Evolutionary conservation across 208 protist genomes (phyloP), one percentile per base, ranked within the genome.

Genomic region (Spongospora subterranea): DNA sequence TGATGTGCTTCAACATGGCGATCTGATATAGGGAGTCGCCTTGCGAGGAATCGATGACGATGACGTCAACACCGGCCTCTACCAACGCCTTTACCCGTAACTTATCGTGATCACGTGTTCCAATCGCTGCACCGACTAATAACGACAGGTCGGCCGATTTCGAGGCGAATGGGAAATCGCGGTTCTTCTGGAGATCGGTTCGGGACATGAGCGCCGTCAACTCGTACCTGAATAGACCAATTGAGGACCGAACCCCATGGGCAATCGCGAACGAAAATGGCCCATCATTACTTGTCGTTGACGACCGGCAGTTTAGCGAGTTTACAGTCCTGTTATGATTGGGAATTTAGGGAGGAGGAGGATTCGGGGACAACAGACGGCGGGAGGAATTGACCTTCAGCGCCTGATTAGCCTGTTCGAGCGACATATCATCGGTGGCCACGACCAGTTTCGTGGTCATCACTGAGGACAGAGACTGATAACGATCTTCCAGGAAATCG

Each of bases 301-400:
- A 99, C 93, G 35, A 99, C 97, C 20, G 98, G 98, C 38, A 99
- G 95, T 94, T 99, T 99, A 32, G 96, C 97, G 92, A 96, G 96
- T 93, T 94, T 94, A 46, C 71, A 97, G 11, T 88, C 71, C 82
- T 40, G 76, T n/a, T n/a, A n/a, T n/a, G n/a, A n/a, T n/a, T n/a
- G n/a, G n/a, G n/a, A n/a, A n/a, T n/a, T n/a, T n/a, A 24, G n/a
- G 54, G 24, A n/a, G 54, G 24, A 66, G n/a, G n/a, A 66, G 24
- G n/a, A 66, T n/a, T 24, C 54, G n/a, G 13, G 38, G 6, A 88
- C 76, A 24, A 46, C 6, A 88, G 24, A 88, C 24, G 6, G 38
- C 39, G 6, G 13, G 20, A 45, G 24, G 13, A 88, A 20, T 45
- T 66, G 54, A 88, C 76, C 76, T 6, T 88, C 13, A 89, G 88